Conservation (phyloP, 2,329 filamentous ascomycete genomes). For the Trichophyton benhamiae region DNA sequence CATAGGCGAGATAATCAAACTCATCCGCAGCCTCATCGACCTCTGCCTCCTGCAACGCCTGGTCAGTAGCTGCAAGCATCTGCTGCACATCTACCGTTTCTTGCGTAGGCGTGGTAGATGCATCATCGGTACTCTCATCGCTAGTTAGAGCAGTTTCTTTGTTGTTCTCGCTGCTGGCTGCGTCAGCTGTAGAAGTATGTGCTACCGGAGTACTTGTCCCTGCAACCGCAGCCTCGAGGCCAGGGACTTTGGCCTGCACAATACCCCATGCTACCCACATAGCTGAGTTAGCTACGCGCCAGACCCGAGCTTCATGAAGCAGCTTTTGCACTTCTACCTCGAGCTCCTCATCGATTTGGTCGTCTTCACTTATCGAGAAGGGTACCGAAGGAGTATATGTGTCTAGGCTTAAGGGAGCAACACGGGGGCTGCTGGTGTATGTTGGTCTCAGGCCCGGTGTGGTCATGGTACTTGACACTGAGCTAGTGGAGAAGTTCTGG, state of each 20-base stretch:
- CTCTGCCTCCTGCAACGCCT: slow-evolving; percentile 24
- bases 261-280: slow-evolving; percentile 96
- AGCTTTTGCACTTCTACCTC: slow-evolving; percentile 60
- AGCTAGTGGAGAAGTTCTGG: slow-evolving; percentile 41
- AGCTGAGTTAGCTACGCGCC: slow-evolving; percentile 77
- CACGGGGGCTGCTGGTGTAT: slow-evolving; percentile 20
- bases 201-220: background rate
- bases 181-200: background rate
- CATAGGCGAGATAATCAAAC: slow-evolving; percentile 88
- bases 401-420: slow-evolving; percentile 68
- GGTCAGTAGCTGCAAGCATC: slow-evolving; percentile 18
- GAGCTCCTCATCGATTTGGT: slow-evolving; percentile 50
- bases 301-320: slow-evolving; percentile 66
- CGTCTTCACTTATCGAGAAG: slow-evolving; percentile 39
- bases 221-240: slow-evolving; percentile 41
- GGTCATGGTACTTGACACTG: slow-evolving; percentile 21
- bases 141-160: background rate
- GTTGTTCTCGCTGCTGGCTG: slow-evolving; percentile 8
- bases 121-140: slow-evolving; percentile 7
- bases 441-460: slow-evolving; percentile 20
- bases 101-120: slow-evolving; percentile 8
- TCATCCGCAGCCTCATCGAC: slow-evolving; percentile 52
- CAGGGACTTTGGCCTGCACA: slow-evolving; percentile 79
- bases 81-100: slow-evolving; percentile 13
- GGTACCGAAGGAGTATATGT: slow-evolving; percentile 42